Percentiles rank a stretch among this genome's conserved stretches.
Conservation (phyloP, 1,284 basidiomycete genomes). For the Moniliella sp. region DNA sequence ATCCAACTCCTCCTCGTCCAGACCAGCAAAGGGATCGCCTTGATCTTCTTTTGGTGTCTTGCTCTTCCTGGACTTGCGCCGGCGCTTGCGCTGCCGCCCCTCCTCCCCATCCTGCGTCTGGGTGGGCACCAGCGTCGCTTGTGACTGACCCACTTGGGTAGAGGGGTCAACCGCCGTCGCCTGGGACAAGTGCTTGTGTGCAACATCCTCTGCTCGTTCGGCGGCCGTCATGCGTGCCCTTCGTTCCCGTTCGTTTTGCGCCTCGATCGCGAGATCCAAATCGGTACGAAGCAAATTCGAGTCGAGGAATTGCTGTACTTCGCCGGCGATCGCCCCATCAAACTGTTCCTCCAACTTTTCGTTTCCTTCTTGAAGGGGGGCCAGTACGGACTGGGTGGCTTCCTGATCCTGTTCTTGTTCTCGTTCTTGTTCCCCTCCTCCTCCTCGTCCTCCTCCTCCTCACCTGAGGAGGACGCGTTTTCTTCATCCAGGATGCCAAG, state of each 20-base stretch:
- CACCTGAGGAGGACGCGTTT: neutral
- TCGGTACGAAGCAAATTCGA: neutral
- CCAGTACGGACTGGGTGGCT: conserved; percentile 3
- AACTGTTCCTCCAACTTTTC: conserved; percentile 35
- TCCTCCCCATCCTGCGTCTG: too few species aligned
- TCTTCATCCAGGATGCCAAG: conserved; percentile 3
- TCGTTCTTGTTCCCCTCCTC: conserved; percentile 22
- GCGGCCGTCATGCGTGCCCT: neutral
- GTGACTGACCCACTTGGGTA: too few species aligned
- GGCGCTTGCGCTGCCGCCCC: too few species aligned
- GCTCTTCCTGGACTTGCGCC: conserved; percentile 1
- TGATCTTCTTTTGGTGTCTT: neutral
- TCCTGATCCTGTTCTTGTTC: conserved; percentile 3
- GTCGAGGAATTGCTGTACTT: neutral
- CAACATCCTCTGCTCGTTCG: conserved; percentile 1
- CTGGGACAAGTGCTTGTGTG: too few species aligned
- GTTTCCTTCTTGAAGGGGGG: conserved; percentile 7
- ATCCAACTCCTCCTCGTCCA: conserved; percentile 85
- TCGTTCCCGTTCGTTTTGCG: conserved; percentile 1
- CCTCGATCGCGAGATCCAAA: conserved; percentile 1
- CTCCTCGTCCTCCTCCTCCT: conserved; percentile 10
- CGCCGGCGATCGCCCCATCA: conserved; percentile 1
- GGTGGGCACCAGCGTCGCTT: too few species aligned
- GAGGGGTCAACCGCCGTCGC: too few species aligned
- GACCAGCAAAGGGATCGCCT: conserved; percentile 13